Evolutionary conservation across 1,284 basidiomycete species (phyloP).

Genomic region (Ganoderma meredithae): DNA sequence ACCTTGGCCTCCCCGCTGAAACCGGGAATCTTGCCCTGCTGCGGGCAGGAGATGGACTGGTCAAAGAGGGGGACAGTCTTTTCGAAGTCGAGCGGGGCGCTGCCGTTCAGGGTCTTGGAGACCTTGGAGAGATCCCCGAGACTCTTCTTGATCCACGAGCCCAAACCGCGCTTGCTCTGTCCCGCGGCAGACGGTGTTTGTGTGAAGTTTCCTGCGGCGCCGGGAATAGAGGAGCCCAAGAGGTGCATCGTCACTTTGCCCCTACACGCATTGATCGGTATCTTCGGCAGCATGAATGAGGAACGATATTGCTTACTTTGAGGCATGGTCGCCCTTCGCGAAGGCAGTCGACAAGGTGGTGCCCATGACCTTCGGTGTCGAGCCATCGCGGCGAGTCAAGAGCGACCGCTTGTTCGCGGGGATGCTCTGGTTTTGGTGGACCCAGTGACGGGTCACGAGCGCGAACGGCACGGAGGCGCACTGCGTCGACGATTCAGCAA

Average conservation of each 20-base stretch:
- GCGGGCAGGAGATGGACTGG: slow-evolving; percentile 49
- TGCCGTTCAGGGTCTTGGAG: slow-evolving; percentile 37
- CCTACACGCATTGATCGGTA: slow-evolving; percentile 23
- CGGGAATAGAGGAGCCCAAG: slow-evolving; percentile 49
- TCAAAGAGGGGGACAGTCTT: slow-evolving; percentile 51
- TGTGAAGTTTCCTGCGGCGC: slow-evolving; percentile 45
- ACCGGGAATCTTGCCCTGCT: slow-evolving; percentile 31
- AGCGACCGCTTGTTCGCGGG: slow-evolving; percentile 42
- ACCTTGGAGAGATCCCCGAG: slow-evolving; percentile 16
- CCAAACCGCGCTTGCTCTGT: slow-evolving; percentile 22
- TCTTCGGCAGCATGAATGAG: background rate
- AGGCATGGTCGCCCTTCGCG: slow-evolving; percentile 42
- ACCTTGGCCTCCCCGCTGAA: slow-evolving; percentile 47
- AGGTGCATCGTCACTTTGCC: slow-evolving; percentile 51
- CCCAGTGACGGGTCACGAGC: slow-evolving; percentile 52
- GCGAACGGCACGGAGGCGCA: slow-evolving; percentile 60
- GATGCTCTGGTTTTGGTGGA: slow-evolving; percentile 50
- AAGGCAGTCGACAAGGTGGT: slow-evolving; percentile 54
- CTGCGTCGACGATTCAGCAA: slow-evolving; percentile 27
- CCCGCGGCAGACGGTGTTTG: slow-evolving; percentile 31
- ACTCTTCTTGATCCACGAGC: slow-evolving; percentile 20
- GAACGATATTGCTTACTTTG: slow-evolving; percentile 29
- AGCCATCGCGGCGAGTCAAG: slow-evolving; percentile 46
- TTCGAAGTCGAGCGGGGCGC: slow-evolving; percentile 43
- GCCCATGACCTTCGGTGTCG: slow-evolving; percentile 47